phyloP scores from a whole-genome alignment of 2,329 filamentous ascomycete species.

The Aspergillus sp. region DNA sequence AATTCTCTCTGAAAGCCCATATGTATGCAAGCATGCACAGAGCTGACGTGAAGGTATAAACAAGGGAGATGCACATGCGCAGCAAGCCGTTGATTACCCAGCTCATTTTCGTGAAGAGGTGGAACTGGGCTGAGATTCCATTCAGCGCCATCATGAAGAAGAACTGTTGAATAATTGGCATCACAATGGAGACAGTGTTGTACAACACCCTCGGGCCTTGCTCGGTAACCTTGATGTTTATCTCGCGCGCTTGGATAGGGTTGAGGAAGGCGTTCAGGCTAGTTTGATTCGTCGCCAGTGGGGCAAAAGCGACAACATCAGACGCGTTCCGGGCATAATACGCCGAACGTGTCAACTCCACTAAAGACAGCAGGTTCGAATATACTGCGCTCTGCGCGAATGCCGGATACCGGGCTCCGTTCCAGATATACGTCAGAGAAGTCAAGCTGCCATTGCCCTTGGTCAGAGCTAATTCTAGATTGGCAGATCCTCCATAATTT shows the following conservation, averaged over 20 bases:
- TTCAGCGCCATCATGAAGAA: constrained; percentile 48
- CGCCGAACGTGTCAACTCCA: constrained; percentile 27
- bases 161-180: constrained; percentile 45
- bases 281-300: constrained; percentile 9
- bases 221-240: constrained; percentile 38
- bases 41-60: constrained; percentile 8
- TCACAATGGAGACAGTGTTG: constrained; percentile 43
- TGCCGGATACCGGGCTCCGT: constrained; percentile 39
- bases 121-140: constrained; percentile 35
- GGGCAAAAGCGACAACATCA: constrained; percentile 21
- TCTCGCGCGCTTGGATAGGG: constrained; percentile 31
- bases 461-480: constrained; percentile 34
- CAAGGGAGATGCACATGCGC: constrained; percentile 5
- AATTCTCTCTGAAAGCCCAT: constrained; percentile 13
- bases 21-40: constrained; percentile 13
- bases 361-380: constrained; percentile 30
- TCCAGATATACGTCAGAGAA: constrained; percentile 40
- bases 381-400: constrained; percentile 31
- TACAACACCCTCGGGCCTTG: constrained; percentile 40
- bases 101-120: constrained; percentile 6
- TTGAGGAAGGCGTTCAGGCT: constrained; percentile 30
- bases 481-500: constrained; percentile 29
- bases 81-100: constrained; percentile 2
- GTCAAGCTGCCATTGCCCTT: constrained; percentile 28
- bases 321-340: constrained; percentile 29